Evolutionary conservation across 2,329 filamentous ascomycete species (phyloP).

Genomic region (Thermomyces lanuginosus): DNA sequence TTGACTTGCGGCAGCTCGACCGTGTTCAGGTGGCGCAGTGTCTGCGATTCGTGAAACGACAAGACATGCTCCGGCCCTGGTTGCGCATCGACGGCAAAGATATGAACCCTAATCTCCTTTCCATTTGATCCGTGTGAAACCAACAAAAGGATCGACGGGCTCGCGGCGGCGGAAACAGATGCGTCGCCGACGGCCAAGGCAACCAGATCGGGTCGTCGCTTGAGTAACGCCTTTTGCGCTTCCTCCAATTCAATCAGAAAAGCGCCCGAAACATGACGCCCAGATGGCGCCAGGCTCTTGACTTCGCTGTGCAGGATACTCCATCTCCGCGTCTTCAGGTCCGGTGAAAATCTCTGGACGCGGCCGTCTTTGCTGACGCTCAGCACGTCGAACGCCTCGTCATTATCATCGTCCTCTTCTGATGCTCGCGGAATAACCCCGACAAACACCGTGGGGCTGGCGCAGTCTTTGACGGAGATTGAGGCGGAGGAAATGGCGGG

Average conservation of each 20-base stretch:
- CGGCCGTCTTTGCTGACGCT: constrained; percentile 29
- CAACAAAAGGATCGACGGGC: constrained; percentile 23
- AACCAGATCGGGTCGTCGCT: constrained; percentile 24
- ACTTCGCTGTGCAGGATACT: constrained; percentile 20
- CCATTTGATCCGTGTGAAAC: constrained; percentile 20
- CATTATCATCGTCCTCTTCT: constrained; percentile 12
- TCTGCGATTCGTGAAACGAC: constrained; percentile 18
- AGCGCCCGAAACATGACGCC: constrained; percentile 17
- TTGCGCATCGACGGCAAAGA: constrained; percentile 23
- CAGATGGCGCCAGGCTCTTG: constrained; percentile 11
- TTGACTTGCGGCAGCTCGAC: constrained; percentile 18
- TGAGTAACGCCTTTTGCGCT: constrained; percentile 24
- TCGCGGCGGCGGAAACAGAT: constrained; percentile 12
- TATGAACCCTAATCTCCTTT: constrained; percentile 22
- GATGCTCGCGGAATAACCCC: constrained; percentile 19
- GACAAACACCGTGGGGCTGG: constrained; percentile 22
- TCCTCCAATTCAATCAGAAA: constrained; percentile 27
- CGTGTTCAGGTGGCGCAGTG: constrained; percentile 22
- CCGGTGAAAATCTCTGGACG: constrained; percentile 24
- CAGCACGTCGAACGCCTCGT: constrained; percentile 24
- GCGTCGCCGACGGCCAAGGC: constrained; percentile 21
- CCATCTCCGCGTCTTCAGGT: constrained; percentile 26
- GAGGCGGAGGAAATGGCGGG: constrained; percentile 23
- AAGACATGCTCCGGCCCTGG: constrained; percentile 10
- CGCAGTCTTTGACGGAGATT: constrained; percentile 22